These are phyloP conservation scores for Insectozyma bohioensis DNA, from an alignment of 1,139 yeast species.

Conservation along the genomic window DNA sequence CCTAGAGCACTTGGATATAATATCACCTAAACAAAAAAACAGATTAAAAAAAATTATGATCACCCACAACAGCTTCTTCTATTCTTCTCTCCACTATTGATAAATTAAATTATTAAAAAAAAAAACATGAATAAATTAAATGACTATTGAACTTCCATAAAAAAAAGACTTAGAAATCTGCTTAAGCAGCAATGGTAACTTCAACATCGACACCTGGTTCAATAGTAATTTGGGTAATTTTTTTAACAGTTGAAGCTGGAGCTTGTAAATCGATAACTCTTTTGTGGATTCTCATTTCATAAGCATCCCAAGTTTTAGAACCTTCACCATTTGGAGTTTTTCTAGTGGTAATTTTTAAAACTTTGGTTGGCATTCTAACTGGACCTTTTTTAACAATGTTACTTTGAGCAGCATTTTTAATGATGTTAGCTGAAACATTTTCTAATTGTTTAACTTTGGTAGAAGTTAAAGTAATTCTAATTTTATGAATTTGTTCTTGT, in stretches of 20 bases:
- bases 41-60: not conserved
- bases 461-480: conserved; percentile 98
- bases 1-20: conserved; percentile 55
- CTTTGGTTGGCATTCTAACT: conserved; percentile 99
- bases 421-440: conserved; percentile 84
- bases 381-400: conserved; percentile 95
- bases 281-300: conserved; percentile 99
- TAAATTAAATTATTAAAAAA: conserved; percentile 1
- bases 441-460: conserved; percentile 99
- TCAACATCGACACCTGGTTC: conserved; percentile 54
- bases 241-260: conserved; percentile 91
- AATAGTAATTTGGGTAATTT: conserved; percentile 90
- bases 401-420: conserved; percentile 82
- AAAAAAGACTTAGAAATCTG: conserved; percentile 2
- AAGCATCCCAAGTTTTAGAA: conserved; percentile 99
- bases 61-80: conserved; percentile 1
- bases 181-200: conserved; percentile 42
- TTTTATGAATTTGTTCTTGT: conserved; percentile 89
- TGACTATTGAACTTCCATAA: not conserved
- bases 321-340: conserved; percentile 99
- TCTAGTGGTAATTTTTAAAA: conserved; percentile 98
- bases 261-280: conserved; percentile 98
- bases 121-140: conserved; percentile 2
- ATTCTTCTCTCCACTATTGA: conserved; percentile 4
- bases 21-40: conserved; percentile 15